Evolutionary conservation across 176 grass and related monocot genomes (phyloP).

Genomic region (Musa schizocarpa): DNA sequence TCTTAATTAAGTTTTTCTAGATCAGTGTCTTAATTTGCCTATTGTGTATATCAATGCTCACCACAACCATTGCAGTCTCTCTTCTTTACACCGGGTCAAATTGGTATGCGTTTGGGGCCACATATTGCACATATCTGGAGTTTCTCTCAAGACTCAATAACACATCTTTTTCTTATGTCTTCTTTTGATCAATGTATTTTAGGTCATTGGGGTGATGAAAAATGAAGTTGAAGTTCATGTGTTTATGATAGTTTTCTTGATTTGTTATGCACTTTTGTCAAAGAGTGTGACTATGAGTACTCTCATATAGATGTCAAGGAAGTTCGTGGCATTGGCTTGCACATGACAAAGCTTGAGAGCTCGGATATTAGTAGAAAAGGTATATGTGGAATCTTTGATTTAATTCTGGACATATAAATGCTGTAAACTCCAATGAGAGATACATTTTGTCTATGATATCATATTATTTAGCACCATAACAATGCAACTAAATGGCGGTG

Average conservation of each 20-base stretch:
- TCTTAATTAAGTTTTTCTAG: no score
- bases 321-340: constrained; percentile 84
- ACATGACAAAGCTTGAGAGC: constrained; percentile 68
- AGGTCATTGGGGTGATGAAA: background rate
- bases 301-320: constrained; percentile 68
- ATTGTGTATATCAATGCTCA: no score
- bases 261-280: background rate
- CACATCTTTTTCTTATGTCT: background rate
- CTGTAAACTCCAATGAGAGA: constrained; percentile 1
- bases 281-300: background rate
- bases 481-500: no score
- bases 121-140: no score
- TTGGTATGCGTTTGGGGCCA: no score
- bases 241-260: background rate
- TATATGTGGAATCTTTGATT: constrained; percentile 21
- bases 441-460: background rate
- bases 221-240: background rate
- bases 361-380: constrained; percentile 40
- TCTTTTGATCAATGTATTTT: background rate
- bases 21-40: no score
- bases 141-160: background rate
- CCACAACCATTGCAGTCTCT: background rate
- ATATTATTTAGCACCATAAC: background rate
- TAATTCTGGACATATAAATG: constrained; percentile 1
- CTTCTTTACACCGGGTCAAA: background rate